These are phyloP conservation scores for Alternaria sp. DNA, from an alignment of 2,329 filamentous ascomycete genomes.

Conservation along the genomic window DNA sequence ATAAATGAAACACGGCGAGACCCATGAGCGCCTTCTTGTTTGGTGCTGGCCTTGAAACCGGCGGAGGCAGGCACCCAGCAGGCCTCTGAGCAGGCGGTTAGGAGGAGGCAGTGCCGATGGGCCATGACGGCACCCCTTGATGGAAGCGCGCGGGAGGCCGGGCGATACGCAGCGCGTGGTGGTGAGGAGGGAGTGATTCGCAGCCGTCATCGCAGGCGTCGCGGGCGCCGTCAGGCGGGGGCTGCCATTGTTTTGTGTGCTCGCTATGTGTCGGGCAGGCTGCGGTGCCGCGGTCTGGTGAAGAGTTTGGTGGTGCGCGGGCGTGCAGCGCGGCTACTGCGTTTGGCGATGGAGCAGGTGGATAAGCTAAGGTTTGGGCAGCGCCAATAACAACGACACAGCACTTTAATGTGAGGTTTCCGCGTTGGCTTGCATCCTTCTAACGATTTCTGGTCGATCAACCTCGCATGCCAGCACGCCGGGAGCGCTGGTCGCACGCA, in stretches of 20 bases:
- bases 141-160: constrained; percentile 31
- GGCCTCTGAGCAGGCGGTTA: constrained; percentile 31
- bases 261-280: not conserved
- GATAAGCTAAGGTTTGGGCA: not conserved
- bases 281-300: not conserved
- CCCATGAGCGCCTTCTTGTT: constrained; percentile 32
- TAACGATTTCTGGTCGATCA: constrained; percentile 33
- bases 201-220: not conserved
- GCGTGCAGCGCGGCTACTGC: constrained; percentile 25
- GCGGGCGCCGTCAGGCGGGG: not conserved
- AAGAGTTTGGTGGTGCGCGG: not conserved
- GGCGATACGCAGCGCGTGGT: constrained; percentile 32
- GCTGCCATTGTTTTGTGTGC: not conserved
- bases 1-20: constrained; percentile 33
- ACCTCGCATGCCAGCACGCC: constrained; percentile 30
- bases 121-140: constrained; percentile 6
- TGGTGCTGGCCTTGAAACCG: constrained; percentile 26
- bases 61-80: constrained; percentile 1
- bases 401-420: constrained; percentile 20
- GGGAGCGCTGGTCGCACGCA: constrained; percentile 26
- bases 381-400: constrained; percentile 2
- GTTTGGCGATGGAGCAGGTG: constrained; percentile 28
- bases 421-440: constrained; percentile 27
- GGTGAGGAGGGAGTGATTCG: not conserved
- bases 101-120: constrained; percentile 33